Conservation (phyloP, 2,329 filamentous ascomycete genomes). For the Conoideocrella luteorostrata region DNA sequence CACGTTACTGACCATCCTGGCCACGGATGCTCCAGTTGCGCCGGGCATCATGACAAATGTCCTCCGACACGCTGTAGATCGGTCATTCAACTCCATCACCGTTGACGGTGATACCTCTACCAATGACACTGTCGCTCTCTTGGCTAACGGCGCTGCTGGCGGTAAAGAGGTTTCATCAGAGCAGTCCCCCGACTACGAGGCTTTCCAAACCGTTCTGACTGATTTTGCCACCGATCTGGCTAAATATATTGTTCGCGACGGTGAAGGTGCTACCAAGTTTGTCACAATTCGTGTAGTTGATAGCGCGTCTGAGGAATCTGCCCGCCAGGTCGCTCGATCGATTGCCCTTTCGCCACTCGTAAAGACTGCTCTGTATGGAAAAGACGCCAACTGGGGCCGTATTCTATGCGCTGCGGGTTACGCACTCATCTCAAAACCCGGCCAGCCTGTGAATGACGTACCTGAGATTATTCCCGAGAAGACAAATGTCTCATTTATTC, state of each 20-base stretch:
- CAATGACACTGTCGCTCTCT: slow-evolving; percentile 88
- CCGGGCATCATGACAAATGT: slow-evolving; percentile 60
- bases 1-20: slow-evolving; percentile 84
- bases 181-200: slow-evolving; percentile 56
- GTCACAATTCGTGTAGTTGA: slow-evolving; percentile 84
- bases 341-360: slow-evolving; percentile 91
- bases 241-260: slow-evolving; percentile 89
- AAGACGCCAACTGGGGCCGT: slow-evolving; percentile 97
- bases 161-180: slow-evolving; percentile 55
- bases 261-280: slow-evolving; percentile 97
- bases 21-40: slow-evolving; percentile 80
- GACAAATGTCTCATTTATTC: slow-evolving; percentile 74
- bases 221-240: slow-evolving; percentile 78
- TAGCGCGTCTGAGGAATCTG: slow-evolving; percentile 61
- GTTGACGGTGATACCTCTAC: slow-evolving; percentile 97
- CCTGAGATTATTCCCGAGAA: slow-evolving; percentile 59
- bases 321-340: slow-evolving; percentile 73
- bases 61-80: slow-evolving; percentile 67
- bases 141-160: slow-evolving; percentile 92
- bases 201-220: slow-evolving; percentile 65
- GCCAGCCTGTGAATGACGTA: slow-evolving; percentile 50
- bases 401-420: slow-evolving; percentile 95
- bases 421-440: slow-evolving; percentile 54
- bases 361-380: slow-evolving; percentile 94
- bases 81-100: slow-evolving; percentile 93